phyloP scores from a whole-genome alignment of 2,329 filamentous ascomycete genomes.

The Fusarium irregulare region DNA sequence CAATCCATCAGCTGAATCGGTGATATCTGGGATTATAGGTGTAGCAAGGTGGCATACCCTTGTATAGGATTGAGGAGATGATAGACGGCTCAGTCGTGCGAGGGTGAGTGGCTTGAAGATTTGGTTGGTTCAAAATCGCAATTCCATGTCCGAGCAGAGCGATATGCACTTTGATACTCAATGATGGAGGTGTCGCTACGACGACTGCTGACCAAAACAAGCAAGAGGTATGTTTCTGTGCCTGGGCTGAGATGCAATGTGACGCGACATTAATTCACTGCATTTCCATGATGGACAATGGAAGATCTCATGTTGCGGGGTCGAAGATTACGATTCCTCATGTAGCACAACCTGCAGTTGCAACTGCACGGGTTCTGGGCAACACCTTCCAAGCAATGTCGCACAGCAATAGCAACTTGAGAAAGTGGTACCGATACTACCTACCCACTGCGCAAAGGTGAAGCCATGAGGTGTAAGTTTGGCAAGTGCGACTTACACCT shows the following conservation, averaged over 20 bases:
- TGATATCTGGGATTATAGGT: slow-evolving; percentile 24
- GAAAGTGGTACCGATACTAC: not conserved
- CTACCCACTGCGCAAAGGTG: not conserved
- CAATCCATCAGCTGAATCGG: slow-evolving; percentile 29
- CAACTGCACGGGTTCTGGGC: not conserved
- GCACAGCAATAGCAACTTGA: slow-evolving; percentile 15
- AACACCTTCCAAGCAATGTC: slow-evolving; percentile 13
- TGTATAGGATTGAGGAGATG: slow-evolving; percentile 32
- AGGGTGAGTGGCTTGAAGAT: slow-evolving; percentile 33
- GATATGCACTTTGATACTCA: slow-evolving; percentile 7
- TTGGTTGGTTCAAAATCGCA: slow-evolving; percentile 32
- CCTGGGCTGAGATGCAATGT: slow-evolving; percentile 34
- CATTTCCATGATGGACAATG: slow-evolving; percentile 8
- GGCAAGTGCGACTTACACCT: not conserved
- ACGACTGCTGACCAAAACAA: slow-evolving; percentile 14
- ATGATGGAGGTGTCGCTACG: slow-evolving; percentile 6
- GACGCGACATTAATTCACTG: slow-evolving; percentile 13
- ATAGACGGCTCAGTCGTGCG: slow-evolving; percentile 18
- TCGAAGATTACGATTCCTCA: slow-evolving; percentile 14
- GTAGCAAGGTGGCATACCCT: slow-evolving; percentile 23
- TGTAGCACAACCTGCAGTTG: slow-evolving; percentile 19
- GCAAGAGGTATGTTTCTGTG: slow-evolving; percentile 21
- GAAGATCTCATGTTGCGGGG: slow-evolving; percentile 27
- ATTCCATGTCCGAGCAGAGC: not conserved
- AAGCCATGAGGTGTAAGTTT: slow-evolving; percentile 1